A percentile compares a stretch with the other conserved stretches of the same genome.
Evolutionary conservation across 2,329 filamentous ascomycete species (phyloP).

Genomic region (Aureobasidium sp.): DNA sequence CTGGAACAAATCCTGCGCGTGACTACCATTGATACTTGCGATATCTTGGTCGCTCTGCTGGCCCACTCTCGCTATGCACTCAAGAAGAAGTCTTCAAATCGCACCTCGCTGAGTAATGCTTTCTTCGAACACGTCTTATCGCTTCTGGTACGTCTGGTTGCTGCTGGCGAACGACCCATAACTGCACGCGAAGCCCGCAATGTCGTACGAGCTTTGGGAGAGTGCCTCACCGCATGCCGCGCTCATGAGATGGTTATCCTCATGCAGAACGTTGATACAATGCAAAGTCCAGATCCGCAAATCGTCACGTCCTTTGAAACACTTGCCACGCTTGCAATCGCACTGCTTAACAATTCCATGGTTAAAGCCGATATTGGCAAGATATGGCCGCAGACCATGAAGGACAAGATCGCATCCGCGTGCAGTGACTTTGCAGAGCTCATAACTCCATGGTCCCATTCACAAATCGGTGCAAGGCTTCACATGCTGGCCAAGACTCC

Average conservation of each 20-base stretch:
- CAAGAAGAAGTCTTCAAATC: neutral
- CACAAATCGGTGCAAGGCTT: constrained; percentile 26
- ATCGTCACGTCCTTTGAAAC: constrained; percentile 27
- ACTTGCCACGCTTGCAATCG: constrained; percentile 25
- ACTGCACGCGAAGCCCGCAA: constrained; percentile 18
- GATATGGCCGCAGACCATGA: constrained; percentile 16
- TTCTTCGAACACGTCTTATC: constrained; percentile 28
- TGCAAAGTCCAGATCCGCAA: constrained; percentile 23
- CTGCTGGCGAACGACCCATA: constrained; percentile 20
- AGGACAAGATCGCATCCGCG: constrained; percentile 24
- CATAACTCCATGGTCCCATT: constrained; percentile 29
- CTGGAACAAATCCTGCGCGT: constrained; percentile 22
- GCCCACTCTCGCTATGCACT: constrained; percentile 21
- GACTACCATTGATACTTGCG: constrained; percentile 22
- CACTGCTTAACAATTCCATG: constrained; percentile 24
- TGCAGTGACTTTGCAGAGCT: constrained; percentile 29
- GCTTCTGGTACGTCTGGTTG: constrained; percentile 24
- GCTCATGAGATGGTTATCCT: constrained; percentile 27
- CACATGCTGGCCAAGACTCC: constrained; percentile 24
- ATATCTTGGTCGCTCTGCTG: constrained; percentile 26
- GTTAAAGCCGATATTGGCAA: constrained; percentile 11
- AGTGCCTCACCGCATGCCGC: constrained; percentile 26
- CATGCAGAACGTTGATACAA: constrained; percentile 21
- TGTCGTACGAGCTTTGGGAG: constrained; percentile 22
- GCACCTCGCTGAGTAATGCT: constrained; percentile 19